These are phyloP conservation scores for Craterostigma plantagineum DNA, from an alignment of 257 asterid genomes.

Conservation along the genomic window DNA sequence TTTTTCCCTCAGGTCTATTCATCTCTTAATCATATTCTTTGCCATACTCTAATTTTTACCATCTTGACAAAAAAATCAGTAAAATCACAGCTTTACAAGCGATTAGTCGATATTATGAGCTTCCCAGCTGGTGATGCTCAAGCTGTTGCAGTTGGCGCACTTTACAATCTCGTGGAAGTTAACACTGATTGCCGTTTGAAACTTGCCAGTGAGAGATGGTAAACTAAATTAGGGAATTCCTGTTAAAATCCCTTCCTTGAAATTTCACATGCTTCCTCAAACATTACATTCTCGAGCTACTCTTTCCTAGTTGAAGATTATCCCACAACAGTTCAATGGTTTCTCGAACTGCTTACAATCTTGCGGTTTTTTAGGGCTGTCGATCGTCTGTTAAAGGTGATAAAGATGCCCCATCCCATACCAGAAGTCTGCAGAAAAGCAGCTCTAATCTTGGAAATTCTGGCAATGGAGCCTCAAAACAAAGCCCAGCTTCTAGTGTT, in stretches of 20 bases:
- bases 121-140: constrained; percentile 79
- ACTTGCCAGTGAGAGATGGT: constrained; percentile 94
- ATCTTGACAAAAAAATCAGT: constrained; percentile 6
- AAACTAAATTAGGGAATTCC: no score
- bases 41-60: neutral
- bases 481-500: constrained; percentile 53
- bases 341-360: no score
- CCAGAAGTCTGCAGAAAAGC: constrained; percentile 96
- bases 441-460: constrained; percentile 68
- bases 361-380: constrained; percentile 48
- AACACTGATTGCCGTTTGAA: constrained; percentile 85
- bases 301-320: no score
- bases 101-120: constrained; percentile 83
- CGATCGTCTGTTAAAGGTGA: constrained; percentile 74
- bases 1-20: constrained; percentile 61
- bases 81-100: constrained; percentile 46
- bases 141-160: constrained; percentile 91
- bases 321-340: no score
- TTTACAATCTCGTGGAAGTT: constrained; percentile 78
- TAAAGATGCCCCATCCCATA: constrained; percentile 70
- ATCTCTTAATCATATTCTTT: neutral
- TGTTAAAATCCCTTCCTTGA: no score
- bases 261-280: no score
- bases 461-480: constrained; percentile 96
- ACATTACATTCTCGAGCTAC: no score